These are phyloP conservation scores for Houttuynia cordata DNA, from an alignment of 164 flowering plant species.

Conservation along the genomic window DNA sequence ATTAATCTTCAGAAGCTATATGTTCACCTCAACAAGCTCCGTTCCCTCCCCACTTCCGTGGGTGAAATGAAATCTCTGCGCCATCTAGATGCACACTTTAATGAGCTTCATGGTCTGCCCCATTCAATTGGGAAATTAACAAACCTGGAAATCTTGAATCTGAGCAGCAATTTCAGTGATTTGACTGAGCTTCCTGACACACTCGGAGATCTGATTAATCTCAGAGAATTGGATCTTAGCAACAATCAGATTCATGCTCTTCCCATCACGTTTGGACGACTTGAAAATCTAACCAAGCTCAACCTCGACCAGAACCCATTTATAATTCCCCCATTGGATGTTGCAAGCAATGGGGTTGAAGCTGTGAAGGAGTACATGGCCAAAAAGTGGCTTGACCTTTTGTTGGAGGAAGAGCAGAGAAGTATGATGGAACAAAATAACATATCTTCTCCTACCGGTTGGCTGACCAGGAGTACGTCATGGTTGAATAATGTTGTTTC, in stretches of 20 bases:
- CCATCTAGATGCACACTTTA: conserved; percentile 76
- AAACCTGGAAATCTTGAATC: conserved; percentile 61
- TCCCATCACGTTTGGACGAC: conserved; percentile 73
- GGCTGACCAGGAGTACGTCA: conserved; percentile 73
- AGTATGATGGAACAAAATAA: conserved; percentile 25
- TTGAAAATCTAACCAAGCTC: conserved; percentile 59
- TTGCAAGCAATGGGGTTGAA: conserved; percentile 61
- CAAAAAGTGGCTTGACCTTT: conserved; percentile 63
- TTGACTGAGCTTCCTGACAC: conserved; percentile 72
- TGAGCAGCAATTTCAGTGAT: conserved; percentile 81
- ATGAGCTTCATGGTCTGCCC: conserved; percentile 86
- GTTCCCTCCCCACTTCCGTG: conserved; percentile 68
- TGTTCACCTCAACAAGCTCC: conserved; percentile 68
- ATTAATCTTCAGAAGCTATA: conserved; percentile 49
- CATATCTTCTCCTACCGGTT: conserved; percentile 31
- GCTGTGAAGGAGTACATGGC: conserved; percentile 73
- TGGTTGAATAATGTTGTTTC: conserved; percentile 45
- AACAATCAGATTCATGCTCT: conserved; percentile 83
- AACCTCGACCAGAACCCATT: conserved; percentile 83
- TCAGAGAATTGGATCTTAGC: conserved; percentile 76
- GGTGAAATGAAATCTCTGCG: conserved; percentile 74
- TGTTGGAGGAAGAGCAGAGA: conserved; percentile 56
- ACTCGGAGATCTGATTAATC: conserved; percentile 68
- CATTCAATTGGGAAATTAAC: conserved; percentile 52
- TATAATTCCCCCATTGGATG: conserved; percentile 57